phyloP scores from a whole-genome alignment of 768 basidiomycete genomes.

The Suillus spraguei region DNA sequence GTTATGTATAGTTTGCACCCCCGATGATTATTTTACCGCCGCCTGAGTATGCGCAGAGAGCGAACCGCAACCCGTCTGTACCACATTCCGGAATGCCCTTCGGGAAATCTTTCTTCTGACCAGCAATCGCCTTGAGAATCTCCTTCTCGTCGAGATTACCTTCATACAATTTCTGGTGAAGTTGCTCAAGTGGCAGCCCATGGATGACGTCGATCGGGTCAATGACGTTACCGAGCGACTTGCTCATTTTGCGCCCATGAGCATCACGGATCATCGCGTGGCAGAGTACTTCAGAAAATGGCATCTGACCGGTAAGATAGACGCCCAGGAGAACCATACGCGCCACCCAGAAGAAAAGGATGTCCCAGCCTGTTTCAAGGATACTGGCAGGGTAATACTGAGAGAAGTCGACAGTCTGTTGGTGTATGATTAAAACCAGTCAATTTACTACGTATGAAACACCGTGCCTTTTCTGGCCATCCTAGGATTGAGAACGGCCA shows the following conservation, averaged over 20 bases:
- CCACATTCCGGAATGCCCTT: slow-evolving; percentile 99
- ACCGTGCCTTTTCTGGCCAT: slow-evolving; percentile 89
- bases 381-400: slow-evolving; percentile 88
- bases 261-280: slow-evolving; percentile 99
- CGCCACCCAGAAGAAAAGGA: slow-evolving; percentile 99
- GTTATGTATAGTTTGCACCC: neutral
- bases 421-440: slow-evolving; percentile 5
- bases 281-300: slow-evolving; percentile 94
- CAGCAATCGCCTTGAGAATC: slow-evolving; percentile 85
- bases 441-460: neutral
- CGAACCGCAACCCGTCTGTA: slow-evolving; percentile 94
- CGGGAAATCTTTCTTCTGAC: slow-evolving; percentile 99
- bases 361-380: slow-evolving; percentile 99
- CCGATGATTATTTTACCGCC: slow-evolving; percentile 56
- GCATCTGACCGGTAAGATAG: slow-evolving; percentile 86
- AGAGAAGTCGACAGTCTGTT: slow-evolving; percentile 73
- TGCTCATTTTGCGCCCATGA: slow-evolving; percentile 98
- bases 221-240: slow-evolving; percentile 96
- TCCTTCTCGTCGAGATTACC: slow-evolving; percentile 96
- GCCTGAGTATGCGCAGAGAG: slow-evolving; percentile 90
- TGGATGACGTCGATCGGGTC: slow-evolving; percentile 96
- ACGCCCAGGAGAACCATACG: slow-evolving; percentile 96
- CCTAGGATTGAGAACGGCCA: slow-evolving; percentile 99
- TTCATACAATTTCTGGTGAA: slow-evolving; percentile 84
- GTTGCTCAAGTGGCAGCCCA: slow-evolving; percentile 73